Conservation (phyloP, 2,329 filamentous ascomycete species). For the Calonectria henricotiae region DNA sequence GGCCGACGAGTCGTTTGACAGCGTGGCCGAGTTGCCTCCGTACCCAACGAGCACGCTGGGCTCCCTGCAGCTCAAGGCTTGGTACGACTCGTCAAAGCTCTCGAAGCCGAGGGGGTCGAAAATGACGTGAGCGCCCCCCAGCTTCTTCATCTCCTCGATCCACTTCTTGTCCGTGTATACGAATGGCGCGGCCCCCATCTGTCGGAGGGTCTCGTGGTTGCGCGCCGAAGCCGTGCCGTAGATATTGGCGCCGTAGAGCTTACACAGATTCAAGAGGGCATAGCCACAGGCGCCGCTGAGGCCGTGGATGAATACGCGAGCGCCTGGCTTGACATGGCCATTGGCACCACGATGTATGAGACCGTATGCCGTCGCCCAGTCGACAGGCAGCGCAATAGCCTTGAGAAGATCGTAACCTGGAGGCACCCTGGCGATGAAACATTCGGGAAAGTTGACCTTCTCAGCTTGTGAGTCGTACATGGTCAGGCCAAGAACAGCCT, state of each 20-base stretch:
- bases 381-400: slow-evolving; percentile 61
- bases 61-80: slow-evolving; percentile 57
- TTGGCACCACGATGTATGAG: slow-evolving; percentile 58
- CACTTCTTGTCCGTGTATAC: slow-evolving; percentile 67
- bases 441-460: slow-evolving; percentile 64
- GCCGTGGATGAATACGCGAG: slow-evolving; percentile 68
- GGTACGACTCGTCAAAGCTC: slow-evolving; percentile 67
- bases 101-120: slow-evolving; percentile 68
- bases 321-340: slow-evolving; percentile 59
- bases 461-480: slow-evolving; percentile 64
- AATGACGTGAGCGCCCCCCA: slow-evolving; percentile 65
- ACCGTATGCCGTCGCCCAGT: slow-evolving; percentile 64
- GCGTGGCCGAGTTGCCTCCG: slow-evolving; percentile 57
- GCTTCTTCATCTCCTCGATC: slow-evolving; percentile 63
- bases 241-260: slow-evolving; percentile 63
- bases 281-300: slow-evolving; percentile 67
- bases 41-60: slow-evolving; percentile 62
- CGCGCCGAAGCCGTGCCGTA: slow-evolving; percentile 67
- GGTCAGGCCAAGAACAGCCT: slow-evolving; percentile 58
- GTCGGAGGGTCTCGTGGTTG: slow-evolving; percentile 62
- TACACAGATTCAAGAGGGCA: slow-evolving; percentile 61
- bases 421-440: slow-evolving; percentile 63
- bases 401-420: slow-evolving; percentile 60
- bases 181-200: slow-evolving; percentile 62
- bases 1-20: slow-evolving; percentile 49